Percentiles rank a stretch among this genome's conserved stretches.
Conservation (phyloP, 768 basidiomycete species). For the Lactifluus echinatus region DNA sequence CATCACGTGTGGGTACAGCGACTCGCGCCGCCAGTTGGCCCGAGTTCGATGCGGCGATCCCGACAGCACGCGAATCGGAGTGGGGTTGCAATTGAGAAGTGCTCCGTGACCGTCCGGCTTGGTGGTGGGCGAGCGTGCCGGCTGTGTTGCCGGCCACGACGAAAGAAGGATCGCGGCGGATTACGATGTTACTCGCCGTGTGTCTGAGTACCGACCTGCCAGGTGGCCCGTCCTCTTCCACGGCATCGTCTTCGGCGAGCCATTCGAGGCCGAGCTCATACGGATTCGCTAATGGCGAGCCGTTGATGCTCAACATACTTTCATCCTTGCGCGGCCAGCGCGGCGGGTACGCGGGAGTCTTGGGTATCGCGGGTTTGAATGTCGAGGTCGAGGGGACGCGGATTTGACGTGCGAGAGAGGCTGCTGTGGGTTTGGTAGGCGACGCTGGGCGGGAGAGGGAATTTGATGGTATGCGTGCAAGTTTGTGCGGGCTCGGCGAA, state of each 20-base stretch:
- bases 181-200: slow-evolving; percentile 49
- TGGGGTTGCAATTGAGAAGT: slow-evolving; percentile 32
- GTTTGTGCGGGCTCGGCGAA: slow-evolving; percentile 33
- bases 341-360: slow-evolving; percentile 49
- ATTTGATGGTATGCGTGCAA: slow-evolving; percentile 23
- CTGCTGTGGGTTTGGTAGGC: slow-evolving; percentile 37
- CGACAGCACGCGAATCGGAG: slow-evolving; percentile 20
- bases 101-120: slow-evolving; percentile 34
- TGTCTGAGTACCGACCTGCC: slow-evolving; percentile 24
- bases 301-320: slow-evolving; percentile 72
- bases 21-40: slow-evolving; percentile 47
- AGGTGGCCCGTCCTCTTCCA: slow-evolving; percentile 15
- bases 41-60: slow-evolving; percentile 12
- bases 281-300: slow-evolving; percentile 75
- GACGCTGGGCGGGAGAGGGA: slow-evolving; percentile 38
- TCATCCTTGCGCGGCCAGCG: slow-evolving; percentile 69
- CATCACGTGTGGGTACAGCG: slow-evolving; percentile 73
- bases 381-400: slow-evolving; percentile 49
- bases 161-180: slow-evolving; percentile 49
- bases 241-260: slow-evolving; percentile 38
- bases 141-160: slow-evolving; percentile 23
- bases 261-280: slow-evolving; percentile 57
- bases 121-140: slow-evolving; percentile 24
- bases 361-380: slow-evolving; percentile 65
- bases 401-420: slow-evolving; percentile 25